Conservation (phyloP, 345 rosid genomes). For the Isatis tinctoria region DNA sequence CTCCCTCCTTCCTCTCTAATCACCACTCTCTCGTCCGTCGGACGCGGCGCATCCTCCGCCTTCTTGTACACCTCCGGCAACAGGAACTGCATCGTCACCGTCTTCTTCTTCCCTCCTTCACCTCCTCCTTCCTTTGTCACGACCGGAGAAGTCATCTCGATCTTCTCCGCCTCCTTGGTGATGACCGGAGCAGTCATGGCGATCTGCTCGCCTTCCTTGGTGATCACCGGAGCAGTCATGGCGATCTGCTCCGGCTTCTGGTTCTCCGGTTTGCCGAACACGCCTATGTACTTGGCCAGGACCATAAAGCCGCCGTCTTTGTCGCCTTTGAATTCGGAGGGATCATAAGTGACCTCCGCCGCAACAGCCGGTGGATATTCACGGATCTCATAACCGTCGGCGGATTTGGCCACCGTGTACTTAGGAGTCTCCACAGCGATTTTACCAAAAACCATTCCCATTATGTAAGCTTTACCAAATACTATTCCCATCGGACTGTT, state of each 20-base stretch:
- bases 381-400: constrained; percentile 70
- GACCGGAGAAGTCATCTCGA: constrained; percentile 86
- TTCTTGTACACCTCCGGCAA: constrained; percentile 62
- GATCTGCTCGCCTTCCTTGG: constrained; percentile 56
- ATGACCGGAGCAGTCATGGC: constrained; percentile 91
- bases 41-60: constrained; percentile 87
- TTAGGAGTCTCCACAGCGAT: constrained; percentile 73
- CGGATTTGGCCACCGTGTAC: constrained; percentile 46
- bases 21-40: constrained; percentile 79
- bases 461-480: constrained; percentile 25
- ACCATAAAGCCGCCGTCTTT: constrained; percentile 77
- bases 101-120: constrained; percentile 32
- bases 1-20: constrained; percentile 61
- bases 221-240: constrained; percentile 89
- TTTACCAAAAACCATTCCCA: constrained; percentile 78
- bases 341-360: constrained; percentile 75
- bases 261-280: constrained; percentile 73
- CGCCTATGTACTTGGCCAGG: constrained; percentile 83
- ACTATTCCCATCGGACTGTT: constrained; percentile 2
- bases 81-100: constrained; percentile 85
- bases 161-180: constrained; percentile 55
- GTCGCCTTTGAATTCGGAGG: constrained; percentile 56
- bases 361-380: constrained; percentile 57
- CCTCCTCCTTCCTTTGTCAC: constrained; percentile 47
- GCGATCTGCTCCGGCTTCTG: constrained; percentile 72